A percentile compares a stretch with the other conserved stretches of the same genome.
These are phyloP conservation scores for Dendrobium officinale DNA, from an alignment of 106 monocot genomes.

Conservation along the genomic window DNA sequence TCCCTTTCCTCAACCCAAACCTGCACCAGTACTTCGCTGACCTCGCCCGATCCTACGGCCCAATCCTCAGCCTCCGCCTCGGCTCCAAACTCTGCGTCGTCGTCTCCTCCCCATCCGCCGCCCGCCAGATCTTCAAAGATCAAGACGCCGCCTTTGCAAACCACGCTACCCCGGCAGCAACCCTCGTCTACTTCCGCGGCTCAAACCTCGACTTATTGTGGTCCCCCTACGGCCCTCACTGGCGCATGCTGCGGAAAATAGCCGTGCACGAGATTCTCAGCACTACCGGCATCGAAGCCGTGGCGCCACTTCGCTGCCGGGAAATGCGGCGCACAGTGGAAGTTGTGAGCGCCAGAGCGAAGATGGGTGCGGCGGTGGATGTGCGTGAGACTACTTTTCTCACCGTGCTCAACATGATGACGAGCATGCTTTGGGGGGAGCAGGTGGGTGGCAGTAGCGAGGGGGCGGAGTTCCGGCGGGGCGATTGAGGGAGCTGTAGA, in stretches of 20 bases:
- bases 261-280: neutral
- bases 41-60: constrained; percentile 38
- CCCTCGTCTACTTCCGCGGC: neutral
- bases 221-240: neutral
- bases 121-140: constrained; percentile 28
- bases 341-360: neutral
- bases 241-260: constrained; percentile 9
- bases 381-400: neutral
- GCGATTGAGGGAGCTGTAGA: constrained; percentile 22
- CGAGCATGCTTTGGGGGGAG: constrained; percentile 4
- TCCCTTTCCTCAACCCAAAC: constrained; percentile 39
- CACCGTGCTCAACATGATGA: neutral
- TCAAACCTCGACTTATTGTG: neutral
- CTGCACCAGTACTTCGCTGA: constrained; percentile 45
- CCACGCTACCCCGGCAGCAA: neutral
- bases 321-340: constrained; percentile 22
- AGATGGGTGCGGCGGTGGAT: neutral
- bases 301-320: constrained; percentile 7
- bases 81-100: constrained; percentile 42
- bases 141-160: constrained; percentile 21
- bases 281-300: neutral
- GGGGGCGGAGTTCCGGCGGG: constrained; percentile 29
- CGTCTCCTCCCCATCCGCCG: constrained; percentile 34
- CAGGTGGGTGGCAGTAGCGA: neutral
- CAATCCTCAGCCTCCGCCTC: constrained; percentile 40